Base-by-base conservation (phyloP, 1,284 basidiomycete genomes). In the Heterobasidion annosum region DNA sequence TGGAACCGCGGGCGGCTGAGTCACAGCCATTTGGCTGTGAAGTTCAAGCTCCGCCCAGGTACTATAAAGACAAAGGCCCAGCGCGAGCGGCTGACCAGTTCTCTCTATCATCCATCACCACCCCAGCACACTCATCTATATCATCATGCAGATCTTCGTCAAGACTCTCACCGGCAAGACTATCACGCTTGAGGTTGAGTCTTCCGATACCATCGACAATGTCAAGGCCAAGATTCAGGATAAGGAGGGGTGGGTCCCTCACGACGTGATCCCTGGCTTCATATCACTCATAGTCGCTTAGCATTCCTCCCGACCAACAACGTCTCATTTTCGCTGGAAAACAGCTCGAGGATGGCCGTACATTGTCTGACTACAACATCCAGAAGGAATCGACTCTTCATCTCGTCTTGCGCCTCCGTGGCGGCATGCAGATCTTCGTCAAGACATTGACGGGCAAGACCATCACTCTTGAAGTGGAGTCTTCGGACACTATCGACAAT, bases 241-340 rank as follows among this genome's bases (percentile, higher is more conserved):
- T 78, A 94, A 94, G 81, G 92, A 94, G 73, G 92, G 92, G 85
- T 92, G 67, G 57, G 82, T 49, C 2, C 19, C 32, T 3, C 2
- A 3, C 34, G 4, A 35, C 32, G 34, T 49, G 9, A 18, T 35
- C 34, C 34, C 15, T n/a, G 8, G 10, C 2, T 13, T 25, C 32
- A 25, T 16, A 4, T 34, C 1, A 35, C 48, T 49, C n/a, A 49
- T 18, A 10, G 9, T 13, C 48, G 34, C 34, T 35, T 57, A 91
- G 92, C 34, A 95, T 95, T 59, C 91, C 92, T 56, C 92, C 92
- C 63, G 94, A 97, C 77, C 93, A 98, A 74, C 95, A 98, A 73
- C 93, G 95, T 63, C 75, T 98, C 71, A 98, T 98, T 79, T 98
- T 98, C 68, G 95, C 95, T 54, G 95, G 90, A 61, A 92, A 93